Evolutionary conservation across 306 rosid genomes (phyloP).

Genomic region (Clitoria ternatea): DNA sequence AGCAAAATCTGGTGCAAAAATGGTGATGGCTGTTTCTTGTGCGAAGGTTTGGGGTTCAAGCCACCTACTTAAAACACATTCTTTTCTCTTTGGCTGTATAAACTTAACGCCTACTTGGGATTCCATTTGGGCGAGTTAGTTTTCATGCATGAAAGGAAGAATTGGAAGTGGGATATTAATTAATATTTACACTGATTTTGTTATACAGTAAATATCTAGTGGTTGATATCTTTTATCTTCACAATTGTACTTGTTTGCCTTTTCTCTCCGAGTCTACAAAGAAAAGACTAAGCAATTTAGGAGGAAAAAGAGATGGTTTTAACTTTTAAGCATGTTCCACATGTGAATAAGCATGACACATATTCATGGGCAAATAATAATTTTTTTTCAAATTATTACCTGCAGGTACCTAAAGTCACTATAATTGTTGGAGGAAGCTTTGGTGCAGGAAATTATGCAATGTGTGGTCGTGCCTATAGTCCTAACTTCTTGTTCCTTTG

Average conservation of each 20-base stretch:
- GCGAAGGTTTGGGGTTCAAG: constrained; percentile 64
- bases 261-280: background rate
- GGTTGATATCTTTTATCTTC: background rate
- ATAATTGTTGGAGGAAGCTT: constrained; percentile 94
- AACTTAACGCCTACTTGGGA: background rate
- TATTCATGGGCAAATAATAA: background rate
- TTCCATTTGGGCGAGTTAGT: background rate
- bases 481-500: constrained; percentile 93
- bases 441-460: constrained; percentile 98
- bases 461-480: constrained; percentile 99
- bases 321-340: background rate
- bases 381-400: constrained; percentile 17
- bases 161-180: background rate
- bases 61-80: background rate
- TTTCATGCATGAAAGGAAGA: background rate
- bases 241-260: background rate
- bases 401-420: constrained; percentile 91
- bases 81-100: background rate
- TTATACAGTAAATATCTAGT: background rate
- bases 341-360: background rate
- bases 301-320: background rate
- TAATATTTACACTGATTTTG: background rate
- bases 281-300: background rate
- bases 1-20: constrained; percentile 96
- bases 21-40: constrained; percentile 99